A percentile compares a stretch with the other conserved stretches of the same genome.
phyloP scores from a whole-genome alignment of 2,329 filamentous ascomycete genomes.

The Aschersonia sp. region DNA sequence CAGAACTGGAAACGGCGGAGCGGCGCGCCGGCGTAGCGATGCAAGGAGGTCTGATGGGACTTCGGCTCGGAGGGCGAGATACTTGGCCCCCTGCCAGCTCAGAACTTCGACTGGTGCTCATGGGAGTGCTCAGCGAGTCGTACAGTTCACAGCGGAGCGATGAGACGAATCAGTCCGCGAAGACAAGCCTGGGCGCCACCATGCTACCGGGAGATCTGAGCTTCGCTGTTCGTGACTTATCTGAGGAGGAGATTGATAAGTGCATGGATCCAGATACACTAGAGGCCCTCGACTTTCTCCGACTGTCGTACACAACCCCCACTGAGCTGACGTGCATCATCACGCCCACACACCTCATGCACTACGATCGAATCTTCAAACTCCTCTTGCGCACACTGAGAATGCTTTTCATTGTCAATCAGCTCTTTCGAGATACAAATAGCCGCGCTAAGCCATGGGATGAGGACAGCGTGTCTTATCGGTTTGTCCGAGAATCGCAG shows the following conservation, averaged over 20 bases:
- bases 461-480: constrained; percentile 26
- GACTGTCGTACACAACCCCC: constrained; percentile 71
- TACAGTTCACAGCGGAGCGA: constrained; percentile 27
- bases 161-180: constrained; percentile 6
- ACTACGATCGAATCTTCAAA: constrained; percentile 79
- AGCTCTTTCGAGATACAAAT: constrained; percentile 45
- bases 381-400: constrained; percentile 62
- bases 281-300: constrained; percentile 84
- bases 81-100: constrained; percentile 91
- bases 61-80: constrained; percentile 66
- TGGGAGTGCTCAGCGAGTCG: constrained; percentile 69
- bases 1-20: constrained; percentile 68
- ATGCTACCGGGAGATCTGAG: constrained; percentile 55
- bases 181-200: constrained; percentile 15
- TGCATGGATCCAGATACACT: constrained; percentile 74
- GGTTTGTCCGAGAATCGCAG: constrained; percentile 62
- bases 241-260: constrained; percentile 61
- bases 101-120: constrained; percentile 77
- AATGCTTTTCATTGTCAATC: constrained; percentile 61
- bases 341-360: constrained; percentile 51
- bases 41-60: constrained; percentile 59
- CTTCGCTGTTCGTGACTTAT: constrained; percentile 74
- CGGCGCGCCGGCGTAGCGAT: constrained; percentile 53
- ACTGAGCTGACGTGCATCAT: constrained; percentile 59
- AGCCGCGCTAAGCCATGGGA: constrained; percentile 18